phyloP scores from a whole-genome alignment of 2,329 filamentous ascomycete species.

The Exserohilum rostratum region DNA sequence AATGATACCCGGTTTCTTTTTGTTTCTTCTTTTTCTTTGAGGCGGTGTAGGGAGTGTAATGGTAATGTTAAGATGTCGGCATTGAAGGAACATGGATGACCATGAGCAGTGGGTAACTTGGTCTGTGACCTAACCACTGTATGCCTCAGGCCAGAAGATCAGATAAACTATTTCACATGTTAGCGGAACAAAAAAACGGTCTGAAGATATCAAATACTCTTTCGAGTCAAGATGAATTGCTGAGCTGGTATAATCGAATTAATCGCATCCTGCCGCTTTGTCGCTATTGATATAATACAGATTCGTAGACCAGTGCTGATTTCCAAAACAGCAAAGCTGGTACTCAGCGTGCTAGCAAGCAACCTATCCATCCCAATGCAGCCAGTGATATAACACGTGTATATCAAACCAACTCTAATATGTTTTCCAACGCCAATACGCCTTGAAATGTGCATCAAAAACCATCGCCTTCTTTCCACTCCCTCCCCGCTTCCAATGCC shows the following conservation, averaged over 20 bases:
- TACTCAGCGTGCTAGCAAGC: neutral
- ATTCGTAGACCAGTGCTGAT: neutral
- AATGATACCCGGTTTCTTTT: neutral
- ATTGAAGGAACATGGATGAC: no score
- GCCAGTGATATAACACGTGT: neutral
- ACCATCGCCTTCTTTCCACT: constrained; percentile 62
- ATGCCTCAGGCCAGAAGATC: no score
- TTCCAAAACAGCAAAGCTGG: neutral
- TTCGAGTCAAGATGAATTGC: neutral
- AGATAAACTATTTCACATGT: no score
- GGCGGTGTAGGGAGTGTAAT: neutral
- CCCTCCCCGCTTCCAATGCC: constrained; percentile 59
- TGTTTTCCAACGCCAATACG: neutral
- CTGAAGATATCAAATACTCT: no score
- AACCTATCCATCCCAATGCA: neutral
- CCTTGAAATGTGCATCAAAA: constrained; percentile 49
- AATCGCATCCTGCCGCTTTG: neutral
- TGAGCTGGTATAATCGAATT: neutral
- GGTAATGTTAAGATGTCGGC: no score
- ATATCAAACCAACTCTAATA: neutral
- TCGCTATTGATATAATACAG: neutral
- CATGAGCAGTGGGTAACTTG: no score
- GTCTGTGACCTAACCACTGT: no score
- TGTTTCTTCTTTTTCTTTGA: no score
- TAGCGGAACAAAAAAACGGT: no score